phyloP scores from a whole-genome alignment of 495 filamentous ascomycete species.

The Aspergillus saccharolyticus region DNA sequence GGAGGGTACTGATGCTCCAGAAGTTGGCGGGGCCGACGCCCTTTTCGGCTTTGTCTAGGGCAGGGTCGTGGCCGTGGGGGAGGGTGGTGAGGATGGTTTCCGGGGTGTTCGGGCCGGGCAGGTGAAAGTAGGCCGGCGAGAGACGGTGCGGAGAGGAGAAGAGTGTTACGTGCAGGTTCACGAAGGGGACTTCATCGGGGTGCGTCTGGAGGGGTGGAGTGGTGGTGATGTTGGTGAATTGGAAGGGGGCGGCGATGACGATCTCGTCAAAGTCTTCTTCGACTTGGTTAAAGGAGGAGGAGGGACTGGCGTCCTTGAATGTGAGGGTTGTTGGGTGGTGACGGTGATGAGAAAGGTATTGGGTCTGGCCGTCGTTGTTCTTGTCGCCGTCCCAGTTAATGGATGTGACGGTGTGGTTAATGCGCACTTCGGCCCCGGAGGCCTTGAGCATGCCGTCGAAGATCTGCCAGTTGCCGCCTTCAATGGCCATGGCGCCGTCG shows the following conservation, averaged over 20 bases:
- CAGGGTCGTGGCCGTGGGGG: conserved; percentile 45
- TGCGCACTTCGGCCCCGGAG: conserved; percentile 52
- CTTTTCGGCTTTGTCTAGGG: conserved; percentile 34
- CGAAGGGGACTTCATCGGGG: conserved; percentile 75
- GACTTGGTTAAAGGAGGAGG: conserved; percentile 20
- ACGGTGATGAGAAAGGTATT: too few species aligned
- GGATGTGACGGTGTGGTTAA: conserved; percentile 67
- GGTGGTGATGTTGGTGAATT: conserved; percentile 65
- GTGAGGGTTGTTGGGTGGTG: conserved; percentile 45
- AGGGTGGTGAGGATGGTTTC: conserved; percentile 79
- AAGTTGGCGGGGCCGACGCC: conserved; percentile 70
- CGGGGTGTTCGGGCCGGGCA: conserved; percentile 55
- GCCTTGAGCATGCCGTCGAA: conserved; percentile 73
- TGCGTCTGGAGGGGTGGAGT: conserved; percentile 45
- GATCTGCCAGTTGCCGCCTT: conserved; percentile 93
- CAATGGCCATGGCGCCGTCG: conserved; percentile 71
- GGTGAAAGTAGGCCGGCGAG: conserved; percentile 64
- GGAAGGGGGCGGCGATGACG: conserved; percentile 71
- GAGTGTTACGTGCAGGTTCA: conserved; percentile 79
- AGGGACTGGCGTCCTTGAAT: conserved; percentile 28
- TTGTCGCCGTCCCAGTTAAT: conserved; percentile 47
- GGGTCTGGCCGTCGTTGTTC: too few species aligned
- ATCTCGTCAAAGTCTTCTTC: conserved; percentile 63
- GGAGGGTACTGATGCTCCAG: conserved; percentile 81
- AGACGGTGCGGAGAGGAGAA: conserved; percentile 72